Percentiles rank a stretch among this genome's conserved stretches.
These are phyloP conservation scores for Leptographium flavum DNA, from an alignment of 2,329 filamentous ascomycete genomes.

Conservation along the genomic window DNA sequence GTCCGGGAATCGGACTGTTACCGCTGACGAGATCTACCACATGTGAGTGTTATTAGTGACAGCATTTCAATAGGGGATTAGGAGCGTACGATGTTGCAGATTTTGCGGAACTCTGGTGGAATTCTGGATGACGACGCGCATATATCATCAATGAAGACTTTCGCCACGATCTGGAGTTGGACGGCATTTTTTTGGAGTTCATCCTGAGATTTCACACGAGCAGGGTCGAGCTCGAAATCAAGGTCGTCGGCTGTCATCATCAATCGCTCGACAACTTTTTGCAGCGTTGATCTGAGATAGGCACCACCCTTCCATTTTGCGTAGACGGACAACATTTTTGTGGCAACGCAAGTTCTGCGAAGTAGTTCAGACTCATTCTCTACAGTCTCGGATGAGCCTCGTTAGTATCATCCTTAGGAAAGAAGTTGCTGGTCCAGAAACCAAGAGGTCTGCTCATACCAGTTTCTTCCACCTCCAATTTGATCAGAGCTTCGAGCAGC, in stretches of 20 bases:
- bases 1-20: constrained; percentile 49
- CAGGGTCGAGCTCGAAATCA: constrained; percentile 53
- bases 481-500: constrained; percentile 50
- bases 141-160: constrained; percentile 59
- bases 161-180: constrained; percentile 51
- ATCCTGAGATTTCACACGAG: constrained; percentile 42
- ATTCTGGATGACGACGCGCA: constrained; percentile 47
- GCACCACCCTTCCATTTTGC: constrained; percentile 55
- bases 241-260: constrained; percentile 54
- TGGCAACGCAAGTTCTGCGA: constrained; percentile 55
- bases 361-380: constrained; percentile 56
- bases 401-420: not conserved
- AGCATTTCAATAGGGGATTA: not conserved
- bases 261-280: constrained; percentile 51
- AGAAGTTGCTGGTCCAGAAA: no score
- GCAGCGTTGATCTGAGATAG: constrained; percentile 49
- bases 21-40: constrained; percentile 43
- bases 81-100: constrained; percentile 40
- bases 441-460: constrained; percentile 21
- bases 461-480: constrained; percentile 54
- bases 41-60: no score
- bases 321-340: constrained; percentile 57
- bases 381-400: constrained; percentile 10
- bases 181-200: constrained; percentile 52
- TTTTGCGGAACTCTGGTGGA: constrained; percentile 49